Evolutionary conservation across 169 alveolate species (phyloP), one percentile per base, ranked within the genome.

Genomic region (Plasmodium falciparum): DNA sequence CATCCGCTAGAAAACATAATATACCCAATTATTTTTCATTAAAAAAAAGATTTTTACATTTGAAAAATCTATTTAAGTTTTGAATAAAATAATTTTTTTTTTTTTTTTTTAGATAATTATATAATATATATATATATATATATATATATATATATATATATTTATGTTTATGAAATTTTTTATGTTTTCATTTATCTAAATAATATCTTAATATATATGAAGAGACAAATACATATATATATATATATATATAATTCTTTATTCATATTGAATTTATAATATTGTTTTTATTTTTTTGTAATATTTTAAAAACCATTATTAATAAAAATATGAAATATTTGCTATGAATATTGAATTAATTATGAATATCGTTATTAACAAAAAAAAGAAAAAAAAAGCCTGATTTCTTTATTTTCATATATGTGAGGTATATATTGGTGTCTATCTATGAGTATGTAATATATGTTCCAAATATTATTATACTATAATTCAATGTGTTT

Each of bases 1-100:
- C 26, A 58, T 58, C 70, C 49, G 90, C 90, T 2, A 67, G 24
- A 80, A 69, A 69, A 80, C 54, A 62, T 47, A 66, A 69, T 39
- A 62, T 80, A 22, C 73, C 20, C 17, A 80, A 80, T 80, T 80
- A 80, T 80, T 74, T 80, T 13, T 45, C 90, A 8, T 33, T 80
- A 20, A 17, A 70, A 24, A 73, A 43, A 9, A 80, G 90, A 26
- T 22, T 80, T 80, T 73, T 54, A 49, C 63, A 80, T 52, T 22
- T 80, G 33, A 80, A 49, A 39, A 50, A 33, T 12, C 22, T 29
- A 80, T 80, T 52, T 49, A 20, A 56, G n/a, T 11, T 56, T 56
- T 56, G 22, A 56, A 52, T 5, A 52, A 52, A 52, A 52, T 15
- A 56, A 15, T 56, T 0, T 56, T 12, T 11, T 2, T 56, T 54